Conservation (phyloP, 78 protist species). For the Goniomonas avonlea region DNA sequence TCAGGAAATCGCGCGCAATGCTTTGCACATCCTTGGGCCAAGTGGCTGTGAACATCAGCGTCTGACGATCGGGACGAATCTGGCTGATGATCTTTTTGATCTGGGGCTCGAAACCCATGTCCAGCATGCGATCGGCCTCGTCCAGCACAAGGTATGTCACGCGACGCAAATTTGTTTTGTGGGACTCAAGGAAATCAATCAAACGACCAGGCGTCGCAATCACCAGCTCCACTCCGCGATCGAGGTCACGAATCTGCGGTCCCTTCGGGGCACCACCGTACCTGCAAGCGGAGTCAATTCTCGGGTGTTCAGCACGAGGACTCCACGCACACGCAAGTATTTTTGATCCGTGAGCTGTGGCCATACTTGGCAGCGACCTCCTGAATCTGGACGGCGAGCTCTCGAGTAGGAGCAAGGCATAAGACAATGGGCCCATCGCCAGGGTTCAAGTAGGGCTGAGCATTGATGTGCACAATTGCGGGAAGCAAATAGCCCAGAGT, state of each 20-base stretch:
- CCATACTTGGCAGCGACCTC: constrained; percentile 12
- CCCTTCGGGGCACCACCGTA: constrained; percentile 60
- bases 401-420: constrained; percentile 65
- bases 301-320: too few species aligned
- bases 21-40: constrained; percentile 81
- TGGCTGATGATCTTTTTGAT: constrained; percentile 4
- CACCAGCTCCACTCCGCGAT: constrained; percentile 26
- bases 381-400: constrained; percentile 63
- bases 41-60: constrained; percentile 96
- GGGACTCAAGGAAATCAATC: constrained; percentile 7
- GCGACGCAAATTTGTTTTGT: constrained; percentile 86
- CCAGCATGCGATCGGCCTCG: constrained; percentile 94
- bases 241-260: constrained; percentile 2
- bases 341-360: not conserved
- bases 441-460: not conserved
- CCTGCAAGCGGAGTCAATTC: not conserved
- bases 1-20: constrained; percentile 41
- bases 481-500: constrained; percentile 59
- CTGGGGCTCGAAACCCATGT: constrained; percentile 80
- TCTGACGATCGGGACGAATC: constrained; percentile 77
- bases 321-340: not conserved
- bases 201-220: constrained; percentile 42
- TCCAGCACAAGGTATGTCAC: constrained; percentile 76
- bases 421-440: constrained; percentile 44
- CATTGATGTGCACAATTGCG: constrained; percentile 22